Evolutionary conservation across 1,284 basidiomycete species (phyloP).

Genomic region (Malassezia caprae): DNA sequence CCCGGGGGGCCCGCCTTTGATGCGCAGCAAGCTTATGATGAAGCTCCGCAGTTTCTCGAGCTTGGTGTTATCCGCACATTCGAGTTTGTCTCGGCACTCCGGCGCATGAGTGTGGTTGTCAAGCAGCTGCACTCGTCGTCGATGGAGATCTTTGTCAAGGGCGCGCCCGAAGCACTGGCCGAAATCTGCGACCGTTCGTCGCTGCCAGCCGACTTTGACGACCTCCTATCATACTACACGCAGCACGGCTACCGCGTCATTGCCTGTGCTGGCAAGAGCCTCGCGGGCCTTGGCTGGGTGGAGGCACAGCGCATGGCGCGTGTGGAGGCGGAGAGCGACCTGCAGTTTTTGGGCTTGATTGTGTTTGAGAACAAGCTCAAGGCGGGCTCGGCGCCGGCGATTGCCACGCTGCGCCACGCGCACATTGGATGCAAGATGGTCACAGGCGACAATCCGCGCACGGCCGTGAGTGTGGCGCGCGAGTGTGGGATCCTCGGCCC

Average conservation of each 20-base stretch:
- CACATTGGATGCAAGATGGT: conserved; percentile 95
- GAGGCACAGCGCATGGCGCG: conserved; percentile 93
- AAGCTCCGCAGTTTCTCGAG: conserved; percentile 69
- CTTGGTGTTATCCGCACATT: conserved; percentile 86
- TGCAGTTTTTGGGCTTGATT: conserved; percentile 87
- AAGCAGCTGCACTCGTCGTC: conserved; percentile 83
- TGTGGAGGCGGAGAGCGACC: conserved; percentile 81
- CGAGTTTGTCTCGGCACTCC: conserved; percentile 85
- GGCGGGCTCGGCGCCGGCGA: conserved; percentile 79
- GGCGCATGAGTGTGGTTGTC: conserved; percentile 95
- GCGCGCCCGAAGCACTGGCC: conserved; percentile 92
- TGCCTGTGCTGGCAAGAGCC: conserved; percentile 89
- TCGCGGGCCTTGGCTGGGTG: conserved; percentile 88
- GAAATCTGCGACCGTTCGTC: conserved; percentile 61
- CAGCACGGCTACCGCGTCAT: conserved; percentile 95
- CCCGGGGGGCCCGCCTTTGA: conserved; percentile 80
- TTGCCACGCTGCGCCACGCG: conserved; percentile 75
- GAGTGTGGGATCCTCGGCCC: conserved; percentile 85
- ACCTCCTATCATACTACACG: conserved; percentile 92
- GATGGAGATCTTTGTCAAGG: conserved; percentile 98
- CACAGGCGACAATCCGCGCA: conserved; percentile 92
- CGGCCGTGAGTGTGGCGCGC: conserved; percentile 89
- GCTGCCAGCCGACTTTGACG: conserved; percentile 82
- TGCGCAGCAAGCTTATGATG: conserved; percentile 71
- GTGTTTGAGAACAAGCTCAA: conserved; percentile 99